Evolutionary conservation across 192 early-diverging fungal genomes (phyloP).

Genomic region (Coemansia sp.): DNA sequence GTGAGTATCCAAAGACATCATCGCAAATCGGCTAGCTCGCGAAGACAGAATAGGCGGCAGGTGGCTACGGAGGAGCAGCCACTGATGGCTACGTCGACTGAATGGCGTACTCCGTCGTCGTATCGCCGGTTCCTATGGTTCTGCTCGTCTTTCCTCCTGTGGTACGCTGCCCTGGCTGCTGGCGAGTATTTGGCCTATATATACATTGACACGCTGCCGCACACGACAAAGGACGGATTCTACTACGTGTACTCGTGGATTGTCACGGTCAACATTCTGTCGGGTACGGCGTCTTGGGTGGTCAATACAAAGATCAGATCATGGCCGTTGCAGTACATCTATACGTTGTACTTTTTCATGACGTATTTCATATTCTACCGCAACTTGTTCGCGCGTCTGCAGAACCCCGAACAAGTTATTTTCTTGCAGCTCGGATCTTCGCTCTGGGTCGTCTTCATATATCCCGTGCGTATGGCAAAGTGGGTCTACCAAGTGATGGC

Average conservation of each 20-base stretch:
- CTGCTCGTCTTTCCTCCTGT: conserved; percentile 68
- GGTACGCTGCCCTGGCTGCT: conserved; percentile 66
- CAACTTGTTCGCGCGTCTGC: conserved; percentile 73
- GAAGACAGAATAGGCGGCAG: conserved; percentile 30
- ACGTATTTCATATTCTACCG: conserved; percentile 83
- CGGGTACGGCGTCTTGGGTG: conserved; percentile 67
- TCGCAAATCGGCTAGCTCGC: conserved; percentile 25
- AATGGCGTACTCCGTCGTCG: conserved; percentile 67
- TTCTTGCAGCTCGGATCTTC: conserved; percentile 69
- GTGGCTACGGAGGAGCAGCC: conserved; percentile 51
- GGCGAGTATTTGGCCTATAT: conserved; percentile 72
- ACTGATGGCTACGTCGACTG: conserved; percentile 58
- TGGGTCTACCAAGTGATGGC: conserved; percentile 57
- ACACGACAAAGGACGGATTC: conserved; percentile 63
- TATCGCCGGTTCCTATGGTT: conserved; percentile 81
- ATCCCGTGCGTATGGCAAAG: conserved; percentile 71
- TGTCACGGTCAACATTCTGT: conserved; percentile 69
- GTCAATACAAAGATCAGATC: conserved; percentile 64
- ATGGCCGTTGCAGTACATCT: conserved; percentile 69
- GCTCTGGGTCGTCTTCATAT: conserved; percentile 76
- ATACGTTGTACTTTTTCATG: conserved; percentile 79
- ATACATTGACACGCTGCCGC: conserved; percentile 62
- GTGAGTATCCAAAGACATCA: conserved; percentile 56
- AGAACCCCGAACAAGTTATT: conserved; percentile 68
- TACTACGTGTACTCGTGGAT: conserved; percentile 78